Base-by-base conservation (phyloP, 78 protist species). In the Dictyostelium purpureum region DNA sequence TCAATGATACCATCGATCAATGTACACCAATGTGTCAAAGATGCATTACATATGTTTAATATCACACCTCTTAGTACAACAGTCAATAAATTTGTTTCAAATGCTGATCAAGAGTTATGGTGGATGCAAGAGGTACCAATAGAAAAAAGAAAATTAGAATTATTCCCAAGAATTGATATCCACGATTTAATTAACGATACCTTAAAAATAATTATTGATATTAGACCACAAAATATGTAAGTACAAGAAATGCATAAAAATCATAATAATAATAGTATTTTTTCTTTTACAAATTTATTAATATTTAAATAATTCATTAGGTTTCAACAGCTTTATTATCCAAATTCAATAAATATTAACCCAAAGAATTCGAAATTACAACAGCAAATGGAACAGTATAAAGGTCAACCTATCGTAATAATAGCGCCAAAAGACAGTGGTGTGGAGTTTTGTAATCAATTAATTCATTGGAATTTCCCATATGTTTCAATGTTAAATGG, bases 1-100 rank as follows among this genome's bases (percentile, higher is more conserved):
- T 77, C 94, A 21, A 88, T 79, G 52, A 63, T 91, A n/a, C 91
- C 97, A 31, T 66, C 95, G 5, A 14, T 54, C 19, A 81, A 91
- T 38, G 87, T 91, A 3, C 61, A 81, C 16, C 28, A 47, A 40
- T 77, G 90, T 54, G 85, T 91, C 31, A 3, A 37, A 12, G 89
- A 91, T 57, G 87, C 95, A 6, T 87, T 91, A 10, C 10, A 45
- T 7, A 79, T 42, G 74, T 79, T 91, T 45, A 70, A 77, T 45
- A 1, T 12, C 57, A 91, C 95, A 10, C 95, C 95, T 2, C 87
- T 79, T 5, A 74, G 79, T 21, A 85, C 92, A 11, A 85, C 92
- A 0, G 54, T 85, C 3, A 54, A 31, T 19, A 85, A 85, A 73
- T 52, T 18, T 21, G 82, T 85, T 5, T 33, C 79, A 33, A 43